These are phyloP conservation scores for Dothistroma septosporum DNA, from an alignment of 2,329 filamentous ascomycete species.

Conservation along the genomic window DNA sequence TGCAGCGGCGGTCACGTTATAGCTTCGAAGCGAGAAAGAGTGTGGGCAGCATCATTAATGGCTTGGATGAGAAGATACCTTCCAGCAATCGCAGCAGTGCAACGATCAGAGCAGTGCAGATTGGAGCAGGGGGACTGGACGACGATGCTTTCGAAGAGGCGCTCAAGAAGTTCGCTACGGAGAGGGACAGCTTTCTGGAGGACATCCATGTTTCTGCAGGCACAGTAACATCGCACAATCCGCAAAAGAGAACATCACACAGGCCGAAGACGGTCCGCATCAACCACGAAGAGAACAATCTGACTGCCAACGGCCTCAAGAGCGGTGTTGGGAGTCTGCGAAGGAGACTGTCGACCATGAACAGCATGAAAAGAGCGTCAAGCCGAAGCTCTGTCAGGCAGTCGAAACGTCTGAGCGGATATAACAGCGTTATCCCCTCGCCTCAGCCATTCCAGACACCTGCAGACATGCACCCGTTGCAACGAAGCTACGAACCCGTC, in stretches of 20 bases:
- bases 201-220: slow-evolving; percentile 87
- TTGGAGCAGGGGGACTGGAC: slow-evolving; percentile 35
- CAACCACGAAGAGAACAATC: slow-evolving; percentile 60
- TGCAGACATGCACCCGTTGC: slow-evolving; percentile 91
- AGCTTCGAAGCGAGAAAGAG: slow-evolving; percentile 50
- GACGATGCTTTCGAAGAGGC: slow-evolving; percentile 88
- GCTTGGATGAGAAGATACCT: slow-evolving; percentile 44
- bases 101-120: slow-evolving; percentile 52
- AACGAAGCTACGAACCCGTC: slow-evolving; percentile 92
- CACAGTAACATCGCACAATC: slow-evolving; percentile 51
- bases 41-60: slow-evolving; percentile 46
- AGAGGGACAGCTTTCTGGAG: slow-evolving; percentile 87
- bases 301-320: slow-evolving; percentile 44
- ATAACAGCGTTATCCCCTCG: slow-evolving; percentile 94
- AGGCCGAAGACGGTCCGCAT: slow-evolving; percentile 79
- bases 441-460: slow-evolving; percentile 87
- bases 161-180: slow-evolving; percentile 88
- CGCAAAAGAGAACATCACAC: slow-evolving; percentile 47
- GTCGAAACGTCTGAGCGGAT: slow-evolving; percentile 85
- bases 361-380: slow-evolving; percentile 83
- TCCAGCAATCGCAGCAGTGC: slow-evolving; percentile 62
- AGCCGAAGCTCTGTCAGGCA: slow-evolving; percentile 70
- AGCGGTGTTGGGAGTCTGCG: slow-evolving; percentile 78
- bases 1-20: slow-evolving; percentile 39
- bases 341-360: slow-evolving; percentile 94